Conservation (phyloP, 2,329 filamentous ascomycete genomes). For the Rhytidhysteron rufulum region DNA sequence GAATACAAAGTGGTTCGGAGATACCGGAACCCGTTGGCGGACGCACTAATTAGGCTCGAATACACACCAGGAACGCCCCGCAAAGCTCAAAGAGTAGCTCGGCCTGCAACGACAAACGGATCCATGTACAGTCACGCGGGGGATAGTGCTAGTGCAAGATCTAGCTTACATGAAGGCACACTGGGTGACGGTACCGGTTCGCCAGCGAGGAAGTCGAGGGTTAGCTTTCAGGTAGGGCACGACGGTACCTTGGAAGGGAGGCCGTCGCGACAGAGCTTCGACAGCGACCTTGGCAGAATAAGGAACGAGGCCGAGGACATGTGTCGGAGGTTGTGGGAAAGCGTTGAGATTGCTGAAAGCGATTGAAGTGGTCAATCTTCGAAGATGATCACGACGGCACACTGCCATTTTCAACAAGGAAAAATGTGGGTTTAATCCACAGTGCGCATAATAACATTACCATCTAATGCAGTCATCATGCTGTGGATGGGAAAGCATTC, state of each 20-base stretch:
- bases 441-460: no score
- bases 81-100: conserved; percentile 17
- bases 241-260: conserved; percentile 18
- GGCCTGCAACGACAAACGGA: conserved; percentile 21
- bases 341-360: conserved; percentile 31
- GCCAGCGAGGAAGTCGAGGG: conserved; percentile 21
- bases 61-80: conserved; percentile 47
- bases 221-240: conserved; percentile 22
- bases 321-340: conserved; percentile 39
- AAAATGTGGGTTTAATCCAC: no score
- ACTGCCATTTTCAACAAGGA: no score
- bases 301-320: conserved; percentile 36
- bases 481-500: no score
- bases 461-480: no score
- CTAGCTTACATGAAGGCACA: conserved; percentile 25
- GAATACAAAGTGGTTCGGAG: conserved; percentile 72
- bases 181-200: conserved; percentile 23
- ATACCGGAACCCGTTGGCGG: conserved; percentile 66
- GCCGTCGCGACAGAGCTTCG: conserved; percentile 26
- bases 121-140: conserved; percentile 9
- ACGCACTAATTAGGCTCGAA: conserved; percentile 55
- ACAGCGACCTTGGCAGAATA: conserved; percentile 20
- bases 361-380: conserved; percentile 23
- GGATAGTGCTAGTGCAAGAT: conserved; percentile 19
- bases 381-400: no score